Percentiles rank a stretch among this genome's conserved stretches.
phyloP scores from a whole-genome alignment of 1,284 basidiomycete genomes.

The Pyrrhoderma lamaoense region DNA sequence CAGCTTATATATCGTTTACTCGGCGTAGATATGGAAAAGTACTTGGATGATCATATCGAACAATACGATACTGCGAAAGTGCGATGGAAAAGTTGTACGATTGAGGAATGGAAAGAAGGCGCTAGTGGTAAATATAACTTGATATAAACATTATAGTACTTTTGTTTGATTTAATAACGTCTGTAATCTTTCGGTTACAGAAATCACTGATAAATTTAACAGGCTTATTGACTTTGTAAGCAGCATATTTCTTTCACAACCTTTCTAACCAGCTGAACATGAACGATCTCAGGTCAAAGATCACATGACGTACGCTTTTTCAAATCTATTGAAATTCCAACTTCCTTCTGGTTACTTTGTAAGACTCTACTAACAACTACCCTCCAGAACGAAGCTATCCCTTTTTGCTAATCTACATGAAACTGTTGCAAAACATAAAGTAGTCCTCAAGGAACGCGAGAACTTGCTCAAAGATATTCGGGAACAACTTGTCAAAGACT shows the following conservation, averaged over 20 bases:
- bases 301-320: conserved; percentile 17
- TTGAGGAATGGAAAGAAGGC: conserved; percentile 20
- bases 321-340: too few species aligned
- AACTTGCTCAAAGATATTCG: conserved; percentile 15
- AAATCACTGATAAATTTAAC: conserved; percentile 15
- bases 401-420: conserved; percentile 18
- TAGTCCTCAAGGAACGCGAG: conserved; percentile 8
- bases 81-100: conserved; percentile 18
- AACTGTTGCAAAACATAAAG: conserved; percentile 16
- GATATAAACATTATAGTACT: neutral
- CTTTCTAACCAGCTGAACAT: neutral
- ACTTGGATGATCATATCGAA: conserved; percentile 15
- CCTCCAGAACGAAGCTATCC: conserved; percentile 16
- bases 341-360: neutral
- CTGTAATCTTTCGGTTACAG: conserved; percentile 10
- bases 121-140: conserved; percentile 17
- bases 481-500: conserved; percentile 18
- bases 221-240: conserved; percentile 19
- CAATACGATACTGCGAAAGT: conserved; percentile 19
- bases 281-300: conserved; percentile 16
- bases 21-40: conserved; percentile 17
- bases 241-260: neutral
- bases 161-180: neutral
- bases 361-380: neutral
- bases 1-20: conserved; percentile 14